These are phyloP conservation scores for Sugiyamaella valdiviana DNA, from an alignment of 805 yeast genomes.

Conservation along the genomic window DNA sequence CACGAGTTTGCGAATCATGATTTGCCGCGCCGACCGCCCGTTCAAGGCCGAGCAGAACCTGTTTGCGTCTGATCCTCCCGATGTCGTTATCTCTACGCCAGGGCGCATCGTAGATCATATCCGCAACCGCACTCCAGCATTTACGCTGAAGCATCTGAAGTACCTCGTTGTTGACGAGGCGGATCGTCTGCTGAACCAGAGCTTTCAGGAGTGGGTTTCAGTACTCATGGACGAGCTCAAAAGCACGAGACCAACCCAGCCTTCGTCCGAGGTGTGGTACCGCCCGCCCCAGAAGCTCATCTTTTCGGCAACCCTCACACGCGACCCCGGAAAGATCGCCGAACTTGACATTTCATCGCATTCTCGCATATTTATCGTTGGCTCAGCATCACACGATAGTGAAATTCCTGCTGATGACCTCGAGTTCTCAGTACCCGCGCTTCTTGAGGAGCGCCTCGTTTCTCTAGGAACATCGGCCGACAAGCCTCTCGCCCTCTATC, in stretches of 20 bases:
- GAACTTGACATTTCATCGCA: constrained; percentile 51
- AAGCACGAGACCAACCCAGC: constrained; percentile 5
- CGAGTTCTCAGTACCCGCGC: constrained; percentile 35
- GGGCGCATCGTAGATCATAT: constrained; percentile 73
- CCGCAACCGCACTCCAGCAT: constrained; percentile 23
- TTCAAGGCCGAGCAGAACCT: constrained; percentile 56
- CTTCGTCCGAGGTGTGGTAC: constrained; percentile 19
- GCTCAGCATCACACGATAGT: constrained; percentile 29
- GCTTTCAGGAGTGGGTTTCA: constrained; percentile 88
- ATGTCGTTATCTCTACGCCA: constrained; percentile 54
- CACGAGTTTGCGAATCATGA: constrained; percentile 55
- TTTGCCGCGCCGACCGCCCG: constrained; percentile 50
- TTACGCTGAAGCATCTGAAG: constrained; percentile 44
- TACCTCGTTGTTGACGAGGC: constrained; percentile 87
- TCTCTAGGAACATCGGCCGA: constrained; percentile 28
- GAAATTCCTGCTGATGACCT: constrained; percentile 32
- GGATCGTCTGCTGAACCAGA: constrained; percentile 87
- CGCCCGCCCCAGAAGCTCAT: constrained; percentile 58
- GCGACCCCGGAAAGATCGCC: constrained; percentile 83
- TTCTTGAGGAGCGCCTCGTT: constrained; percentile 33
- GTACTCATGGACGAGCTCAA: constrained; percentile 30
- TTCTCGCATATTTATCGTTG: constrained; percentile 73
- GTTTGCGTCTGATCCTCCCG: constrained; percentile 33
- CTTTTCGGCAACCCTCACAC: constrained; percentile 89
- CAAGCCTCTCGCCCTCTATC: constrained; percentile 71